Evolutionary conservation across 495 filamentous ascomycete genomes (phyloP), one percentile per base, ranked within the genome.

Genomic region (Saxispiralis lemnorum): DNA sequence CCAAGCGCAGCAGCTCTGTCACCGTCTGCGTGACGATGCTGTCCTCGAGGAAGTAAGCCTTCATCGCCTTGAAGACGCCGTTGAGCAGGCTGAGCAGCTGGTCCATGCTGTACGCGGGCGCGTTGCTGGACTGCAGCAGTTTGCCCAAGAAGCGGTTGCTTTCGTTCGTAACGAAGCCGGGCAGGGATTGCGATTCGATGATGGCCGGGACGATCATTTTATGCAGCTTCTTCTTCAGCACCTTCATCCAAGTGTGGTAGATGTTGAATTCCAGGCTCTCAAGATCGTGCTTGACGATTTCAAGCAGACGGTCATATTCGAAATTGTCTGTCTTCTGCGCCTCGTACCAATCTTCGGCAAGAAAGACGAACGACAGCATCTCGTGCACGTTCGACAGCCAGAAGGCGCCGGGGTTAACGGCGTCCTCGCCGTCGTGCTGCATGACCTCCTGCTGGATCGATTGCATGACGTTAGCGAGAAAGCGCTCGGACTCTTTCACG

Each of bases 221-320:
- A 53, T 83, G 81, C 38, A 99, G 70, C 63, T 92, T 93, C 71
- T 93, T 93, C 70, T 99, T 99, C 55, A 99, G 70, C 35, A 94
- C 86, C 69, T 99, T 99, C 89, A 99, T 99, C 89, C 89, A 99
- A 10, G 89, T 99, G 63, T 99, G 92, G 63, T 99, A 99, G 58
- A 99, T 96, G 67, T 99, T 99, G 72, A 99, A 99, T 63, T 99
- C 89, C 35, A 99, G 67, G 61, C 83, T 93, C 66, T 99, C 89
- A 39, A 99, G 68, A 53, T 99, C 89, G 54, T 96, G 89, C 70
- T 99, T 99, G 49, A 96, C 89, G 56, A 99, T 96, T 58, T 99
- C 89, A 55, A 99, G 64, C 28, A 99, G 69, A 48, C 92, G 81
- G 64, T 99, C 92, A 52, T 99, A 99, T 65, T 96, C 89, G 61